Base-by-base conservation (phyloP, 495 filamentous ascomycete genomes). In the Neurospora sp. region DNA sequence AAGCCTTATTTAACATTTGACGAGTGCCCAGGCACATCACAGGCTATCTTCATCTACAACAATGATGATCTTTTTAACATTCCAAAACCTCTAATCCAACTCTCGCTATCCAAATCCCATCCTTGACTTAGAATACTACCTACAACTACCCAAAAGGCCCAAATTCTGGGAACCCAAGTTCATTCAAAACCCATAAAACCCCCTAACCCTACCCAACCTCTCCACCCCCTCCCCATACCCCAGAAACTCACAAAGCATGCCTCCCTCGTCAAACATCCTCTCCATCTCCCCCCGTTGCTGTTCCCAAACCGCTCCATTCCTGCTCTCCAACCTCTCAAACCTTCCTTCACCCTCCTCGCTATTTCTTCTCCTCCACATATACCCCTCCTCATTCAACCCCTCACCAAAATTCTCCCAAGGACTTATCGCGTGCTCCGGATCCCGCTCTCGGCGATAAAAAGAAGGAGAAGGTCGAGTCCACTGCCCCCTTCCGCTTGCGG, bases 231-330 rank as follows among this genome's bases (percentile, higher is more conserved):
- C 73, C 13, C 19, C 31, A 24, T 69, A 71, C 7, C 34, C 37
- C 28, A 74, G 15, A 69, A 72, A 69, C 24, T 69, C 48, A 38
- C 73, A 74, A n/a, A 74, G 24, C 45, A 24, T 21, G 31, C 66
- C 54, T 42, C 48, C 73, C 17, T 69, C 73, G 7, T 62, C 38
- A 17, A 71, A 34, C 40, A 62, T 69, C 17, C 36, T 34, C 11
- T 11, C 0, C 36, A 37, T 38, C 21, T 37, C 40, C 1, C 6
- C 15, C 15, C 3, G 6, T 5, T 62, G 24, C 15, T 19, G 24
- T 4, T 34, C 3, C 54, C 54, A 19, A 19, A 17, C 24, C 7
- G 5, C 54, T 66, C n/a, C 48, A 1, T 62, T 66, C 1, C 3
- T 19, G 15, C n/a, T 69, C 19, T 19, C 39, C 17, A 9, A 13